Percentiles rank a stretch among this genome's conserved stretches.
These are phyloP conservation scores for Vinca major DNA, from an alignment of 305 asterid species.

Conservation along the genomic window DNA sequence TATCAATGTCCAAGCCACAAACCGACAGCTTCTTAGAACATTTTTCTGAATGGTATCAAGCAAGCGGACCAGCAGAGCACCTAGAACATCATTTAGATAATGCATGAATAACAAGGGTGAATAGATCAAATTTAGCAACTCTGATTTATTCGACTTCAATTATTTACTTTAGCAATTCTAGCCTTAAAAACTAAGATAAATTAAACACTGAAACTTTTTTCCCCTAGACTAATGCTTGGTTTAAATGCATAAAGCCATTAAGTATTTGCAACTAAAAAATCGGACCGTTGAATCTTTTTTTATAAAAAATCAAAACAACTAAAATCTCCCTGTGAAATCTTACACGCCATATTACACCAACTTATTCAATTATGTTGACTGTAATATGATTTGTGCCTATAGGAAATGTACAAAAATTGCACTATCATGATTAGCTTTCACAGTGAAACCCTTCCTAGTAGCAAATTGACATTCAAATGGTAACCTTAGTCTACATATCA, in stretches of 20 bases:
- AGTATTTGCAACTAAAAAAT: not conserved
- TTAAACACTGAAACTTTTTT: not conserved
- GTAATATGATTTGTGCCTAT: not conserved
- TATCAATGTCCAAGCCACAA: conserved; percentile 37
- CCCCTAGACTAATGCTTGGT: not conserved
- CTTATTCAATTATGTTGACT: not conserved
- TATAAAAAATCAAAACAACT: too few species aligned
- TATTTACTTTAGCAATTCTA: not conserved
- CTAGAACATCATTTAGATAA: conserved; percentile 26
- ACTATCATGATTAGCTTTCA: not conserved
- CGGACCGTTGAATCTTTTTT: not conserved
- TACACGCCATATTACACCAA: too few species aligned
- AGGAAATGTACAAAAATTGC: not conserved
- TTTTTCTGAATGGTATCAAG: conserved; percentile 41
- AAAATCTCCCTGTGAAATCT: not conserved
- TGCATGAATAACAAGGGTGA: conserved; percentile 10
- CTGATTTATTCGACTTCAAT: not conserved
- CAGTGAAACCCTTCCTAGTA: not conserved
- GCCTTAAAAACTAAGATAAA: not conserved
- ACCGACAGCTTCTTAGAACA: conserved; percentile 45
- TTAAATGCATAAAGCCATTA: not conserved
- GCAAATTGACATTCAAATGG: not conserved
- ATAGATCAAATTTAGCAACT: not conserved
- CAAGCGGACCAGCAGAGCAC: conserved; percentile 33
- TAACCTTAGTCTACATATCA: not conserved